These are phyloP conservation scores for Populus hybrid DNA, from an alignment of 441 rosid species.

Conservation along the genomic window DNA sequence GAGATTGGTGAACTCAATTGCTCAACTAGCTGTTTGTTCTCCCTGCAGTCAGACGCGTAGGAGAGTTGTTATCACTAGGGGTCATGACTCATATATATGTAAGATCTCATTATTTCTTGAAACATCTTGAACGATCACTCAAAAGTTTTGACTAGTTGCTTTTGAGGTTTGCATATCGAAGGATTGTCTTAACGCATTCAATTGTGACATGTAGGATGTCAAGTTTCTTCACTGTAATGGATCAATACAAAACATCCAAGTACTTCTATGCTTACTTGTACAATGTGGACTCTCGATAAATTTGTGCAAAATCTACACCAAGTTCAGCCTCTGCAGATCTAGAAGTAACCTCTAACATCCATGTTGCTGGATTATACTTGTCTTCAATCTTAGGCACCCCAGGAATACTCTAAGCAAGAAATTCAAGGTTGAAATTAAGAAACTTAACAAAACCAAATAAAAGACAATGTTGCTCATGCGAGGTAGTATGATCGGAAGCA, in stretches of 20 bases:
- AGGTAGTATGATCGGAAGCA: neutral
- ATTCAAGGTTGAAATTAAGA: neutral
- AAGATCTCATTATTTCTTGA: neutral
- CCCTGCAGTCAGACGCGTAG: slow-evolving; percentile 11
- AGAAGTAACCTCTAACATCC: slow-evolving; percentile 62
- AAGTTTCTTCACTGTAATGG: neutral
- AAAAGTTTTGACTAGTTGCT: neutral
- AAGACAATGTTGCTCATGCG: neutral
- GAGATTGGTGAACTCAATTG: slow-evolving; percentile 30
- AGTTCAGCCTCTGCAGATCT: slow-evolving; percentile 45
- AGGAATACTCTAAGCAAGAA: neutral
- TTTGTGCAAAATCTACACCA: slow-evolving; percentile 45
- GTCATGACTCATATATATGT: neutral
- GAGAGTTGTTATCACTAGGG: neutral
- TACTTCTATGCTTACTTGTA: slow-evolving; percentile 20
- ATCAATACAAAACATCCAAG: neutral
- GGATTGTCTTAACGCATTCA: neutral
- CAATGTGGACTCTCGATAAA: slow-evolving; percentile 43
- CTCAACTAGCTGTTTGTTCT: neutral
- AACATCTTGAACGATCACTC: neutral
- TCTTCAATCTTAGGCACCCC: slow-evolving; percentile 8
- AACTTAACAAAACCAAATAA: neutral
- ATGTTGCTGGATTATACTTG: slow-evolving; percentile 45
- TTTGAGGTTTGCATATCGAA: neutral
- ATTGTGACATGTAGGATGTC: neutral